Conservation (phyloP, 1,284 basidiomycete genomes). For the Rhodotorula sp. region DNA sequence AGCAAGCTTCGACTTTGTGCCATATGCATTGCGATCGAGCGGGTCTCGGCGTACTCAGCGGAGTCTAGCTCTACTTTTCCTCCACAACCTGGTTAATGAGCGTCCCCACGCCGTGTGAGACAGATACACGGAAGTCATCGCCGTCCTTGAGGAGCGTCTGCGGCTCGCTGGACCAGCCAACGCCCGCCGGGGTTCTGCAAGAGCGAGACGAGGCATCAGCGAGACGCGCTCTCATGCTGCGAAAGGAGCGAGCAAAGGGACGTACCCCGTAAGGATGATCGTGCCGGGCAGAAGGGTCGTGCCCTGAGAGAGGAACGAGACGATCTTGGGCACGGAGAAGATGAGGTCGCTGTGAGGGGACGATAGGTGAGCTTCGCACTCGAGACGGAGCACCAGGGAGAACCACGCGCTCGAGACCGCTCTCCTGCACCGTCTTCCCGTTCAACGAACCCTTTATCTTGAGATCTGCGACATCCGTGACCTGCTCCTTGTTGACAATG, state of each 20-base stretch:
- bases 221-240: too few species aligned
- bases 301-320: constrained; percentile 49
- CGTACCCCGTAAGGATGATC: constrained; percentile 46
- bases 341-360: constrained; percentile 50
- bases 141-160: constrained; percentile 49
- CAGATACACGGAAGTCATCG: constrained; percentile 53
- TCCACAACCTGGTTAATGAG: constrained; percentile 54
- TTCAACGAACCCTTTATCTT: constrained; percentile 49
- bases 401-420: constrained; percentile 49
- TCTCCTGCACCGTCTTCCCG: constrained; percentile 51
- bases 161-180: constrained; percentile 51
- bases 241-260: neutral
- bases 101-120: constrained; percentile 54
- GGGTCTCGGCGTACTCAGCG: too few species aligned
- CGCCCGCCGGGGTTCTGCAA: constrained; percentile 51
- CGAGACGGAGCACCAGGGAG: neutral
- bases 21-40: neutral
- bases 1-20: too few species aligned
- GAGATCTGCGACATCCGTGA: constrained; percentile 45
- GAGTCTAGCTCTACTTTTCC: constrained; percentile 46
- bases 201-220: neutral
- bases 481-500: constrained; percentile 35
- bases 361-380: neutral
- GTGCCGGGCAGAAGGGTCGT: constrained; percentile 44
- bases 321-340: constrained; percentile 53